Percentiles rank a stretch among this genome's conserved stretches.
phyloP scores from a whole-genome alignment of 306 rosid species.

The Acacia crassicarpa region DNA sequence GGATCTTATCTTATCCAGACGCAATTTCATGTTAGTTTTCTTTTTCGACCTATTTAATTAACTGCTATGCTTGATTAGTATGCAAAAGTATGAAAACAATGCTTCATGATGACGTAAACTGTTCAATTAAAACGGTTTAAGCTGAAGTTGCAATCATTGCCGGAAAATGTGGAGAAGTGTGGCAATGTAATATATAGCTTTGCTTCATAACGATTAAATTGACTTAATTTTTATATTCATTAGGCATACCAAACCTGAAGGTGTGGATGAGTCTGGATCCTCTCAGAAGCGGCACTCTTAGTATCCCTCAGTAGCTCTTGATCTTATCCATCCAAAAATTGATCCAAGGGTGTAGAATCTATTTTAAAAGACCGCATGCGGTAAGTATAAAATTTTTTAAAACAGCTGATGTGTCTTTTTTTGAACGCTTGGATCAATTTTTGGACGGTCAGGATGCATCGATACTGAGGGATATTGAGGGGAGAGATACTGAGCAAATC shows the following conservation, averaged over 20 bases:
- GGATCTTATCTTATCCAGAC: conserved; percentile 38
- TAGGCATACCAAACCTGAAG: background rate
- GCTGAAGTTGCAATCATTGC: background rate
- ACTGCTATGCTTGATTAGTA: background rate
- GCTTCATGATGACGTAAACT: background rate
- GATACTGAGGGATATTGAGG: no score
- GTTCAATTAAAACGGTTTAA: background rate
- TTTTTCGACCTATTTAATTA: background rate
- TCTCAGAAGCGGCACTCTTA: no score
- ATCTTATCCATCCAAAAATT: no score
- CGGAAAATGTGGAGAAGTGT: background rate
- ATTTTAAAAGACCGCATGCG: no score
- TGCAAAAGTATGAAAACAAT: background rate
- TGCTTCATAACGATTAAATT: background rate
- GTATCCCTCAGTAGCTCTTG: no score
- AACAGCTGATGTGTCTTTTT: no score
- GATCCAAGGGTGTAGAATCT: no score
- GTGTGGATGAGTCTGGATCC: no score
- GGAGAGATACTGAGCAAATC: no score
- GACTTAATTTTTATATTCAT: background rate
- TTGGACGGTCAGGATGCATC: no score
- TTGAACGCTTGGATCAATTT: no score
- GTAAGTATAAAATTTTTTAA: no score
- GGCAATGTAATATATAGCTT: background rate
- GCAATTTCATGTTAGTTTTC: conserved; percentile 50